Percentiles rank a stretch among this genome's conserved stretches.
These are phyloP conservation scores for Eimeria praecox DNA, from an alignment of 169 alveolate species.

Conservation along the genomic window DNA sequence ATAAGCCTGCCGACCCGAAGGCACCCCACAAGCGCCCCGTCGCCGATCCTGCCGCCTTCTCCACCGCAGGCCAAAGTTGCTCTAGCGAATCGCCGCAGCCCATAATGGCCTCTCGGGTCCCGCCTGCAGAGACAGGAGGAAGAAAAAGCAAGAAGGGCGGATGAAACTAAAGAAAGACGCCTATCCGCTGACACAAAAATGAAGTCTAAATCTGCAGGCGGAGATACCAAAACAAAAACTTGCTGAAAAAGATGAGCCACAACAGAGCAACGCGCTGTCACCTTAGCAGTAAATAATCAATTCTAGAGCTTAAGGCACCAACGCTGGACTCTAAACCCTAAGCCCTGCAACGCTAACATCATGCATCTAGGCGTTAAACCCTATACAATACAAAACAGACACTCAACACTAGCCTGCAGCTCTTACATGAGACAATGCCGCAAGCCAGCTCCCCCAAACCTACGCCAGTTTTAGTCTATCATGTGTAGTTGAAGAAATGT, in stretches of 20 bases:
- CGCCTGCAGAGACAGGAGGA: neutral
- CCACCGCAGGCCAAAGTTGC: constrained; percentile 9
- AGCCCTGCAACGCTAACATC: neutral
- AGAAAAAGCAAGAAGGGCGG: neutral
- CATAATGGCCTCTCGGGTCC: constrained; percentile 23
- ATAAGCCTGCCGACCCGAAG: constrained; percentile 38
- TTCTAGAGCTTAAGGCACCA: neutral
- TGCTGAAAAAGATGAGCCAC: neutral
- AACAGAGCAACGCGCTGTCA: neutral
- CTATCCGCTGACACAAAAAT: neutral
- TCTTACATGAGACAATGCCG: neutral
- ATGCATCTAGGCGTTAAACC: neutral
- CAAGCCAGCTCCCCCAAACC: neutral
- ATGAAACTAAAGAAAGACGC: neutral
- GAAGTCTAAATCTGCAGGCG: neutral
- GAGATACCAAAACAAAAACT: neutral
- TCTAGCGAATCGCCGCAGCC: constrained; percentile 14
- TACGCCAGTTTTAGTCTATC: neutral
- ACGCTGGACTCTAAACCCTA: neutral
- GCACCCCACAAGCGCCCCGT: constrained; percentile 52
- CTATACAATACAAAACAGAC: neutral
- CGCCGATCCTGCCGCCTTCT: constrained; percentile 35
- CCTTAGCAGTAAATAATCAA: neutral
- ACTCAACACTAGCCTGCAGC: neutral
- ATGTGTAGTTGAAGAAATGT: neutral